A percentile compares a stretch with the other conserved stretches of the same genome.
Evolutionary conservation across 2,329 filamentous ascomycete genomes (phyloP).

Genomic region (Penicillium sp.): DNA sequence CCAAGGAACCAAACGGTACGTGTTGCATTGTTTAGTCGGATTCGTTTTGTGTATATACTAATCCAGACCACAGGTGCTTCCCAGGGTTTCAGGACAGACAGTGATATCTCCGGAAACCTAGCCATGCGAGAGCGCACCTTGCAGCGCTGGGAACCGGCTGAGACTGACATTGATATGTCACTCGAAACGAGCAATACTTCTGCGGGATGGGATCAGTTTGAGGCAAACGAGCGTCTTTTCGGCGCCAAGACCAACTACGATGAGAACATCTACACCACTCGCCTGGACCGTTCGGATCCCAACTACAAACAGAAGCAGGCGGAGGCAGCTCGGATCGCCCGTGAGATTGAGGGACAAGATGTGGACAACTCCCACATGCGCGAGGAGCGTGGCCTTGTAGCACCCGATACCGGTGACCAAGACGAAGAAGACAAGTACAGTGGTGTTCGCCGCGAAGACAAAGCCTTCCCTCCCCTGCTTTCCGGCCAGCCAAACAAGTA

Average conservation of each 20-base stretch:
- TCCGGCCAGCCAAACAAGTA: slow-evolving; percentile 63
- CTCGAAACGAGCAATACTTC: slow-evolving; percentile 52
- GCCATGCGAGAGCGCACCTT: slow-evolving; percentile 63
- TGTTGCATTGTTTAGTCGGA: not conserved
- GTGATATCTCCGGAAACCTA: slow-evolving; percentile 71
- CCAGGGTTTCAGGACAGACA: slow-evolving; percentile 69
- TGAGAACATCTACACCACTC: slow-evolving; percentile 87
- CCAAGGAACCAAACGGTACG: slow-evolving; percentile 51
- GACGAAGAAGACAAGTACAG: slow-evolving; percentile 98
- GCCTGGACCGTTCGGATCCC: slow-evolving; percentile 75
- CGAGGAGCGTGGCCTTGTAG: slow-evolving; percentile 70
- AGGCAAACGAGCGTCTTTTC: slow-evolving; percentile 76
- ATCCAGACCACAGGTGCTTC: slow-evolving; percentile 48
- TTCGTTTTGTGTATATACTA: not conserved
- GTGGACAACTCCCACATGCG: slow-evolving; percentile 73
- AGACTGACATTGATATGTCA: slow-evolving; percentile 56
- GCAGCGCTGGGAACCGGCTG: slow-evolving; percentile 70
- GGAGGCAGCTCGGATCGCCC: slow-evolving; percentile 70
- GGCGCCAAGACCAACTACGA: slow-evolving; percentile 84
- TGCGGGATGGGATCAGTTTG: slow-evolving; percentile 82
- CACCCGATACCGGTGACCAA: slow-evolving; percentile 55
- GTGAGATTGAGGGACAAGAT: slow-evolving; percentile 73
- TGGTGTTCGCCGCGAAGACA: slow-evolving; percentile 66
- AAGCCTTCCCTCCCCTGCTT: slow-evolving; percentile 56
- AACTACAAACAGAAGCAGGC: slow-evolving; percentile 69